A percentile compares a stretch with the other conserved stretches of the same genome.
phyloP scores from a whole-genome alignment of 176 grass and related monocot genomes.

The Typha latifolia region DNA sequence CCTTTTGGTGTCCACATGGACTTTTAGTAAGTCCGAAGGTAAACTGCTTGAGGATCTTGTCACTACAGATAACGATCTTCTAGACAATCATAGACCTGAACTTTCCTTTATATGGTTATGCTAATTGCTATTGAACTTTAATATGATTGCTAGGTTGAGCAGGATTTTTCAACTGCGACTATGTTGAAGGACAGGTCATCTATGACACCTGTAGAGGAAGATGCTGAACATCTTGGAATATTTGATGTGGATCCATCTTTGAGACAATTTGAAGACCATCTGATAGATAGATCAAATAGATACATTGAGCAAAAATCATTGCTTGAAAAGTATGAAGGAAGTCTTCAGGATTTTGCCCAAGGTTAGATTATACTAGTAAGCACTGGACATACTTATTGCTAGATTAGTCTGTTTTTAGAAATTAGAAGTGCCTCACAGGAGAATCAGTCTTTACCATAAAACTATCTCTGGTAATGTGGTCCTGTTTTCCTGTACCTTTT shows the following conservation, averaged over 20 bases:
- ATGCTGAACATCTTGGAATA: conserved; percentile 36
- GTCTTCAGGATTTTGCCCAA: conserved; percentile 68
- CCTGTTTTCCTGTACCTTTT: conserved; percentile 5
- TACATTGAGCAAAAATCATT: conserved; percentile 49
- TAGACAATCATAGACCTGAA: neutral
- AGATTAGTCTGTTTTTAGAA: neutral
- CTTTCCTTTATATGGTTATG: neutral
- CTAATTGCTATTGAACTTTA: neutral
- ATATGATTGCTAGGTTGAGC: conserved; percentile 39
- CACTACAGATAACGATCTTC: too few relatives aligned
- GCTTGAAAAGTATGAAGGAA: conserved; percentile 63
- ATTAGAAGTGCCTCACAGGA: neutral
- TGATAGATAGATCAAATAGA: conserved; percentile 54
- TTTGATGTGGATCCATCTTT: conserved; percentile 54
- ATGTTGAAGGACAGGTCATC: conserved; percentile 23
- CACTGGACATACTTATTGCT: conserved; percentile 1
- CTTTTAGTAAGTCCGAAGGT: conserved; percentile 10
- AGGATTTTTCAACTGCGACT: conserved; percentile 31
- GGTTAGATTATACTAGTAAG: conserved; percentile 27
- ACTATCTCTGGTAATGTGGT: neutral
- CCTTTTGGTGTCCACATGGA: neutral
- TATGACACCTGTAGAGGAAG: conserved; percentile 27
- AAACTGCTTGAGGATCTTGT: neutral
- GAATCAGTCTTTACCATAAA: neutral
- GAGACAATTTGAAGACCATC: conserved; percentile 62